Conservation (phyloP, 2,329 filamentous ascomycete species). For the Ascochyta fabae region DNA sequence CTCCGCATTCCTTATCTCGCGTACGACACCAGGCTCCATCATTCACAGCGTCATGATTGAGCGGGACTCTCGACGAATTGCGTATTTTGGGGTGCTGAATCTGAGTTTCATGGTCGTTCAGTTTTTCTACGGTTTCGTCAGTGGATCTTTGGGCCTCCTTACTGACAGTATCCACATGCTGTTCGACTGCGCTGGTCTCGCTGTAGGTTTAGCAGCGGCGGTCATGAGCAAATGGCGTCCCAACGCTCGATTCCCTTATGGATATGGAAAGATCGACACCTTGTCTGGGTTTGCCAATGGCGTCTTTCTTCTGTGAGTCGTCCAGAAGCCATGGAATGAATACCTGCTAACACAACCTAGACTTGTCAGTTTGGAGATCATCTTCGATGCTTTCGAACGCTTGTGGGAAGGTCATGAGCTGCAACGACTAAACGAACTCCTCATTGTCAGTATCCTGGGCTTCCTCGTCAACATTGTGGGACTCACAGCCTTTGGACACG, state of each 20-base stretch:
- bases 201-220: slow-evolving; percentile 87
- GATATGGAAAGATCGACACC: slow-evolving; percentile 95
- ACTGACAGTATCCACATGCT: slow-evolving; percentile 99
- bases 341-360: slow-evolving; percentile 51
- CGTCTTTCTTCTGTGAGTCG: slow-evolving; percentile 81
- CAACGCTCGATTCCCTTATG: slow-evolving; percentile 87
- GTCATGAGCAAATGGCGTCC: slow-evolving; percentile 98
- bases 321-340: background rate
- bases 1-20: slow-evolving; percentile 74
- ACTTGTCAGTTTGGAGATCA: slow-evolving; percentile 93
- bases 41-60: slow-evolving; percentile 86
- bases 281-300: slow-evolving; percentile 96
- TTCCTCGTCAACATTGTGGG: slow-evolving; percentile 91
- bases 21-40: slow-evolving; percentile 75
- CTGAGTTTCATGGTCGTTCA: slow-evolving; percentile 95
- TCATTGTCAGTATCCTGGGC: slow-evolving; percentile 86
- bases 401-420: slow-evolving; percentile 84
- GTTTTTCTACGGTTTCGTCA: slow-evolving; percentile 90
- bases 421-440: slow-evolving; percentile 81
- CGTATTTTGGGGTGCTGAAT: slow-evolving; percentile 97
- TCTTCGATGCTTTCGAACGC: slow-evolving; percentile 90
- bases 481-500: slow-evolving; percentile 78
- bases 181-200: slow-evolving; percentile 92
- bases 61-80: slow-evolving; percentile 91
- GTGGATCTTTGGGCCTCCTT: slow-evolving; percentile 90